These are phyloP conservation scores for Yamagishiella unicocca DNA, from an alignment of 139 green algal species.

Conservation along the genomic window DNA sequence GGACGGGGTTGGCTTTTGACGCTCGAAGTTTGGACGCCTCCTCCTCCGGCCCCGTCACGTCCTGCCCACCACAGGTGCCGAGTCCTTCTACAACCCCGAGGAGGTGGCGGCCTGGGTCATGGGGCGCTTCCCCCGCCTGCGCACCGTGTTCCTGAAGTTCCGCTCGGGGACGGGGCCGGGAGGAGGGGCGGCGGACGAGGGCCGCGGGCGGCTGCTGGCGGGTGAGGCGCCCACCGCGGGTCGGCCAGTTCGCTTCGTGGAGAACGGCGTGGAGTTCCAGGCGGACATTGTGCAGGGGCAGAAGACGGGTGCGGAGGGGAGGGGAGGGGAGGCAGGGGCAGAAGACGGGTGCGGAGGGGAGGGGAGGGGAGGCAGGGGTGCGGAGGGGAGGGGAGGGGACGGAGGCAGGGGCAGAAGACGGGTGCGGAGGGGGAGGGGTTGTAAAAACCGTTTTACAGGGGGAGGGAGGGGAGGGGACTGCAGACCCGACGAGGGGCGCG, in stretches of 20 bases:
- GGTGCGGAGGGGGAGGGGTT: neutral
- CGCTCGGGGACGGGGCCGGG: neutral
- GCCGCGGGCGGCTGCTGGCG: slow-evolving; percentile 30
- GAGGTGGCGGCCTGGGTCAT: slow-evolving; percentile 55
- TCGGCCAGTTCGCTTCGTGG: slow-evolving; percentile 53
- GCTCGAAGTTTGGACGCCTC: too few relatives aligned
- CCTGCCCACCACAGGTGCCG: slow-evolving; percentile 19
- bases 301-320: slow-evolving; percentile 47
- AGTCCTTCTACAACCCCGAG: slow-evolving; percentile 61
- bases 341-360: too few relatives aligned
- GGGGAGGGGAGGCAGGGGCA: too few relatives aligned
- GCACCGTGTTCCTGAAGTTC: slow-evolving; percentile 52
- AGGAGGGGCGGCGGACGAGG: neutral
- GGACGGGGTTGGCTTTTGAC: too few relatives aligned
- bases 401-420: slow-evolving; percentile 61
- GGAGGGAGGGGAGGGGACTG: neutral
- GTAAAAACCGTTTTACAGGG: neutral
- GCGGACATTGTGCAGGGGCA: slow-evolving; percentile 59
- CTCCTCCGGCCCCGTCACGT: neutral
- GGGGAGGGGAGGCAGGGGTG: neutral
- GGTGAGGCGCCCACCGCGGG: slow-evolving; percentile 13
- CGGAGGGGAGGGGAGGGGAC: neutral
- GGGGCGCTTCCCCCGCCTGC: slow-evolving; percentile 1
- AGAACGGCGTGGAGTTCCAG: slow-evolving; percentile 55
- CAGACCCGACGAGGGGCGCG: neutral